These are phyloP conservation scores for Sarcodon aspratus DNA, from an alignment of 768 basidiomycete species.

Conservation along the genomic window DNA sequence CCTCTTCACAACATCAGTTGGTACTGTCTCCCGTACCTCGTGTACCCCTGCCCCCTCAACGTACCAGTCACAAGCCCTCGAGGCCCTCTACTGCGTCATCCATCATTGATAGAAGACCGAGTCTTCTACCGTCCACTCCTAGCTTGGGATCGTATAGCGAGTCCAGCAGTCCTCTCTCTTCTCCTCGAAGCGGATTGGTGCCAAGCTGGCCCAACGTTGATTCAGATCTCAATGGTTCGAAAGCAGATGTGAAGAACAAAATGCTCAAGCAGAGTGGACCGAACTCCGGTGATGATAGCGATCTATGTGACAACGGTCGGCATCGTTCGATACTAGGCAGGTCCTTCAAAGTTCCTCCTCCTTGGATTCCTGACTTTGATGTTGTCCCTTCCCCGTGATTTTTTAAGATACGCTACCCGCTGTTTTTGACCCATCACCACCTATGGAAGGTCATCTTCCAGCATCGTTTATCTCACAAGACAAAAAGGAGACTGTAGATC, in stretches of 20 bases:
- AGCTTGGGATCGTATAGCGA: slow-evolving; percentile 4
- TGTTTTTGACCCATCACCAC: slow-evolving; percentile 16
- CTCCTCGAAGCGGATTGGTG: background rate
- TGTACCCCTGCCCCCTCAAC: slow-evolving; percentile 17
- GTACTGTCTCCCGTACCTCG: slow-evolving; percentile 20
- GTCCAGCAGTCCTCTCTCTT: slow-evolving; percentile 2
- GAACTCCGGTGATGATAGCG: no score
- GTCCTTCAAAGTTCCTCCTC: no score
- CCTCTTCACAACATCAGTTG: background rate
- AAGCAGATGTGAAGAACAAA: no score
- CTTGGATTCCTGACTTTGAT: no score
- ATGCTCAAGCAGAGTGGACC: no score
- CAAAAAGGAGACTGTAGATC: slow-evolving; percentile 9
- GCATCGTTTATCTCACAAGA: slow-evolving; percentile 6
- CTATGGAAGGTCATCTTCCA: no score
- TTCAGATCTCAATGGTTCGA: background rate
- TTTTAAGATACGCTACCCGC: slow-evolving; percentile 11
- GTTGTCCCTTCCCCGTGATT: background rate
- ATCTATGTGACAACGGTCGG: no score
- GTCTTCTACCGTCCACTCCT: slow-evolving; percentile 28
- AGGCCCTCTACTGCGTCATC: slow-evolving; percentile 32
- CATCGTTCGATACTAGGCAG: no score
- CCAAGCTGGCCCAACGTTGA: background rate
- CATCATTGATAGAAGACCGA: slow-evolving; percentile 25
- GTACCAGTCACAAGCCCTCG: slow-evolving; percentile 14